A percentile compares a stretch with the other conserved stretches of the same genome.
Conservation (phyloP, 352 stramenopile genomes). For the Phytopythium chamaehyphon region DNA sequence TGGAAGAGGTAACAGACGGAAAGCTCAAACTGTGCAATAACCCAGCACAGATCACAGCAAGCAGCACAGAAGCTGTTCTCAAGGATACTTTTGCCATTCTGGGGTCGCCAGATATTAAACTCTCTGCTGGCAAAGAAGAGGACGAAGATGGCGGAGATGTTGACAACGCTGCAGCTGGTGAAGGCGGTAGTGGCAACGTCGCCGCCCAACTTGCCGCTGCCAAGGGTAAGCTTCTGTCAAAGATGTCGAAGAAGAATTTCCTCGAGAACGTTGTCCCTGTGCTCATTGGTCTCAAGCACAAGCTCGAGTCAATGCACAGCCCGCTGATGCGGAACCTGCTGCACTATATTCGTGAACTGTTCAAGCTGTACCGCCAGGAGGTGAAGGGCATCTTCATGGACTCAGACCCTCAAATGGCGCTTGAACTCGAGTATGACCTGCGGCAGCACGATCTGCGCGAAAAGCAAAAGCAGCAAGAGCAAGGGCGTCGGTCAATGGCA, state of each 20-base stretch:
- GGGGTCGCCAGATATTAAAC: conserved; percentile 84
- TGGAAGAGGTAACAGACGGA: conserved; percentile 87
- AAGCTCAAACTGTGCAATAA: conserved; percentile 70
- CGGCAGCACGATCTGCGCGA: conserved; percentile 71
- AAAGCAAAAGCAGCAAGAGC: conserved; percentile 41
- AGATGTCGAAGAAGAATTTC: conserved; percentile 97
- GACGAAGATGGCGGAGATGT: conserved; percentile 60
- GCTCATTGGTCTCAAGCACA: conserved; percentile 94
- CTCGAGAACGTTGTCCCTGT: conserved; percentile 96
- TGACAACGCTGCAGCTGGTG: conserved; percentile 36
- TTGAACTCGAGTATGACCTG: conserved; percentile 96
- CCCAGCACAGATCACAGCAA: conserved; percentile 74
- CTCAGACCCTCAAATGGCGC: conserved; percentile 90
- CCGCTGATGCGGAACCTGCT: conserved; percentile 93
- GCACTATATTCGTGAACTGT: conserved; percentile 93
- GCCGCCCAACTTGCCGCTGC: conserved; percentile 80
- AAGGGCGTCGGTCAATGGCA: conserved; percentile 15
- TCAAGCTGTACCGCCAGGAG: conserved; percentile 91
- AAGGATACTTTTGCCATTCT: conserved; percentile 87
- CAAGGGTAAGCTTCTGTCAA: conserved; percentile 92
- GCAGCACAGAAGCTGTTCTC: conserved; percentile 84
- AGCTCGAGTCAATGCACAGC: conserved; percentile 92
- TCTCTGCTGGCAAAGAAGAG: conserved; percentile 48
- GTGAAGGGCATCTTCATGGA: conserved; percentile 91
- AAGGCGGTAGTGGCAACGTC: conserved; percentile 32